Conservation (phyloP, 192 early-diverging fungal species). For the Podila verticillata region DNA sequence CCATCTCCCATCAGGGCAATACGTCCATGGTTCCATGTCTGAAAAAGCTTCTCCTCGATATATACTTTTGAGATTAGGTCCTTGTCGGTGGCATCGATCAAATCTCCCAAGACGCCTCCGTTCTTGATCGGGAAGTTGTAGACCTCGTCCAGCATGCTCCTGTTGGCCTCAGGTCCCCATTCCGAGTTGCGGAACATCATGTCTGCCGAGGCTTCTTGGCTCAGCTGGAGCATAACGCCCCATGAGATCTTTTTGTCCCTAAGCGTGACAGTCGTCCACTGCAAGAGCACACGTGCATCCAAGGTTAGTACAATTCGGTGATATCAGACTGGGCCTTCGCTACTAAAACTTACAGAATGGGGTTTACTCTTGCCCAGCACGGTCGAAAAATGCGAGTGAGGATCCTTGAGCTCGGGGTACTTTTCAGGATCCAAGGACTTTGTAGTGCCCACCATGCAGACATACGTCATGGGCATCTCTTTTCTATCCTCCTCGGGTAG, state of each 20-base stretch:
- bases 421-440: neutral
- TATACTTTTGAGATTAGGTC: neutral
- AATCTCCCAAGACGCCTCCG: neutral
- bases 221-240: neutral
- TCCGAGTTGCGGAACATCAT: neutral
- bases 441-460: constrained; percentile 5
- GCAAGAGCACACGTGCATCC: no score
- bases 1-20: neutral
- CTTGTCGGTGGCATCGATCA: neutral
- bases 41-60: constrained; percentile 38
- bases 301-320: no score
- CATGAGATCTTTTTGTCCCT: no score
- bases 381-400: no score
- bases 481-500: constrained; percentile 3
- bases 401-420: neutral
- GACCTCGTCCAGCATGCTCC: neutral
- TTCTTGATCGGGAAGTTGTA: neutral
- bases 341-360: no score
- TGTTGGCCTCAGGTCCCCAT: neutral
- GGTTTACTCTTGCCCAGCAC: neutral
- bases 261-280: no score
- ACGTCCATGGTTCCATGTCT: neutral
- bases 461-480: neutral
- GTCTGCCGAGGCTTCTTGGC: neutral
- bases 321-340: no score